Base-by-base conservation (phyloP, 345 rosid species). In the Acer campestre region DNA sequence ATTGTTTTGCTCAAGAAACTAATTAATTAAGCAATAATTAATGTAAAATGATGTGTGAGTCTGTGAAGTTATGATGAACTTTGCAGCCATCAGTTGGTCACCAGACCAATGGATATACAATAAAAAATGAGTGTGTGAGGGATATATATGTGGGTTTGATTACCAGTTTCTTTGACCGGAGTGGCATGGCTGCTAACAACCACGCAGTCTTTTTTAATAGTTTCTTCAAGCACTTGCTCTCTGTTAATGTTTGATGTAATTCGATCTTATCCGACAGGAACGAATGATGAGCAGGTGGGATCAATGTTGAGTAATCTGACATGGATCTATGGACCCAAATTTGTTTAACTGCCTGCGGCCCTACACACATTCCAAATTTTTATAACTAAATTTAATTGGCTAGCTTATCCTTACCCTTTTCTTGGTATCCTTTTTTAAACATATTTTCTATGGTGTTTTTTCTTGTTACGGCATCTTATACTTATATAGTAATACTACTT, bases 111-210 rank as follows among this genome's bases (percentile, higher is more conserved):
- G 27, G 10, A 49, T 40, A 48, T 25, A 31, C 6, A 13, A 68
- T 59, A 48, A 13, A 38, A 2, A 18, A 42, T 75, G 29, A 44
- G 48, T 67, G 2, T 58, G 12, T 22, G 44, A 77, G 38, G 35
- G 48, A 71, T 2, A 63, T 10, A 40, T 40, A n/a, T n/a, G 51
- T 35, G 84, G 86, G 85, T 82, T 82, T 67, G 92, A 82, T 84
- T 67, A 85, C 84, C 89, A 51, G 80, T 74, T 85, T 66, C 84
- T 69, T 80, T 85, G 89, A 88, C 87, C 61, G 68, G 75, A 53
- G 59, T 20, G 75, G 20, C 48, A 55, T 25, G 59, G n/a, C n/a
- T 76, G 67, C 71, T 70, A 77, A 77, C 79, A 79, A 85, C 79
- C 77, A 42, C 46, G 76, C 77, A 73, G 78, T 31, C 77, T 49